These are phyloP conservation scores for Rhexocercosporidium sp. DNA, from an alignment of 2,329 filamentous ascomycete genomes.

Conservation along the genomic window DNA sequence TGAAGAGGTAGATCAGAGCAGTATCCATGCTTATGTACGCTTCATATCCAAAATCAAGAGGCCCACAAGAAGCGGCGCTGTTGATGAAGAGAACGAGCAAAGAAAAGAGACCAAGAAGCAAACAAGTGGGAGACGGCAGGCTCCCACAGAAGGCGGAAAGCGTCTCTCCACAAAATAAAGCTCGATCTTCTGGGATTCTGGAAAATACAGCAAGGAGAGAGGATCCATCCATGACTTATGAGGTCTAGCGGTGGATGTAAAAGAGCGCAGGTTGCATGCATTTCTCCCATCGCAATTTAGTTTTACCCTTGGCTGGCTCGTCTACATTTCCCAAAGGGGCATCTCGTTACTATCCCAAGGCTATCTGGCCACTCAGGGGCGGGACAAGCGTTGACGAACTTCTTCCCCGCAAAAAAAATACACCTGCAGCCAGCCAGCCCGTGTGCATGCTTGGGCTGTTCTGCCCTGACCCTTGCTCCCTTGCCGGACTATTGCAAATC, in stretches of 20 bases:
- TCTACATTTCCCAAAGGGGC: background rate
- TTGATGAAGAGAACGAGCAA: background rate
- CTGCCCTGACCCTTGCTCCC: background rate
- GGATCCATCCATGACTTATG: background rate
- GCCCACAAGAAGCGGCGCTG: background rate
- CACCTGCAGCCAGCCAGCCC: background rate
- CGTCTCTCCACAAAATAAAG: slow-evolving; percentile 5
- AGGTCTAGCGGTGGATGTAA: slow-evolving; percentile 4
- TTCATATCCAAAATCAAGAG: background rate
- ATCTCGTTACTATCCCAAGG: background rate
- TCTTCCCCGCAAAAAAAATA: slow-evolving; percentile 6
- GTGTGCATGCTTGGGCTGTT: background rate
- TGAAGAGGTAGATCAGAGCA: background rate
- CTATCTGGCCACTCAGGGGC: background rate
- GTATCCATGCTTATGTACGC: slow-evolving; percentile 16
- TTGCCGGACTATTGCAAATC: background rate
- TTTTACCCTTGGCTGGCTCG: slow-evolving; percentile 1
- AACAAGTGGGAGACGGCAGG: background rate
- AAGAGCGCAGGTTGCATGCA: background rate
- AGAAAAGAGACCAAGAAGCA: background rate
- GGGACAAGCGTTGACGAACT: background rate
- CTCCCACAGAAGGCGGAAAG: background rate
- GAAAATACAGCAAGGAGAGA: background rate
- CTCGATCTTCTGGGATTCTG: background rate
- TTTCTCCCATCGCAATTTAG: slow-evolving; percentile 11